Base-by-base conservation (phyloP, 495 filamentous ascomycete species). In the Lasiosphaeria hispida region DNA sequence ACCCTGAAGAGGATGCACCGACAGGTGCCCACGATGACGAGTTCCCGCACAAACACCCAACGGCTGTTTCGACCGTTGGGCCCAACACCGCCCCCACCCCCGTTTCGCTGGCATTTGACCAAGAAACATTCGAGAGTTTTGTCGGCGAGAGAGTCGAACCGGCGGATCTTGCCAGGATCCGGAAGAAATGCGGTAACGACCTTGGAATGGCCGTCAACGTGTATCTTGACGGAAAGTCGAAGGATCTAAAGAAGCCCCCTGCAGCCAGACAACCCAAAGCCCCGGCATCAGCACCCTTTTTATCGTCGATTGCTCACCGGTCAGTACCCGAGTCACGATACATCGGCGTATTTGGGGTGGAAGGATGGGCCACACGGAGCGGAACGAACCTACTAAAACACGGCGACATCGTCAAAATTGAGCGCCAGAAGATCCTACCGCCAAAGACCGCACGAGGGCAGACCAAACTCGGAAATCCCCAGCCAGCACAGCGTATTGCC, bases 191-290 rank as follows among this genome's bases (percentile, higher is more conserved):
- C 11, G 82, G 80, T 4, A 77, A 82, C 56, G 75, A 86, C 57
- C 67, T 91, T 8, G 84, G 89, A 65, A 75, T 79, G 62, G 88
- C 88, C 7, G 81, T 92, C 53, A 89, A 90, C 63, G 88, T 96
- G 74, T 98, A 92, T 66, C 87, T 96, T 48, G 94, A 98, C 63
- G 93, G 92, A 11, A 96, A 92, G 5, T 97, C 90, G 91, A 92
- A 87, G 63, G 82, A 69, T 1, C 62, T 75, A 13, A 66, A 69
- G 54, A 50, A 30, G 23, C 23, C 23, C 23, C 23, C 23, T 30
- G 23, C 5, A 30, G 5, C 23, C 5, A 30, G 50, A 55, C 63
- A 64, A 49, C n/a, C 64, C 3, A 50, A 55, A 11, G 60, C 70
- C 49, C 15, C 58, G 13, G 19, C 4, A 6, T 1, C 43, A 14